Conservation (phyloP, 2,329 filamentous ascomycete species). For the Metarhizium guizhouense region DNA sequence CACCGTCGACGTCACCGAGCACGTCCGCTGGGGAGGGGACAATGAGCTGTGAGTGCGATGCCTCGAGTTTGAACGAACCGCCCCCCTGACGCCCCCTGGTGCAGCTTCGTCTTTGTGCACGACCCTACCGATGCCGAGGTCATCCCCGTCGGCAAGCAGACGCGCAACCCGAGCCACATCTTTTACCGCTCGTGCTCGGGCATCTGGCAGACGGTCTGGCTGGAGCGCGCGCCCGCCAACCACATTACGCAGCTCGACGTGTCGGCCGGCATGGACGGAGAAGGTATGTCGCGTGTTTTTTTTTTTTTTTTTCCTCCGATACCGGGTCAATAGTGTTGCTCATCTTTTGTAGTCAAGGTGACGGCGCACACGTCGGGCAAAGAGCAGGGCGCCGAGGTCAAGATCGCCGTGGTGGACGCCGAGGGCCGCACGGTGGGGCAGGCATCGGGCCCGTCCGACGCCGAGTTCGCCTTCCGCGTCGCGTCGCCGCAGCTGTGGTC, state of each 20-base stretch:
- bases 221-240: constrained; percentile 50
- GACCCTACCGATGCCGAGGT: constrained; percentile 56
- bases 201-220: constrained; percentile 68
- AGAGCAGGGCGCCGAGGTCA: constrained; percentile 24
- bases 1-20: constrained; percentile 46
- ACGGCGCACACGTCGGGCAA: constrained; percentile 39
- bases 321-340: too few relatives aligned
- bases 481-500: constrained; percentile 53
- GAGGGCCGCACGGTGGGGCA: constrained; percentile 33
- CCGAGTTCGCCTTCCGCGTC: constrained; percentile 46
- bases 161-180: constrained; percentile 47
- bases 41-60: constrained; percentile 44
- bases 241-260: constrained; percentile 52
- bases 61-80: too few relatives aligned
- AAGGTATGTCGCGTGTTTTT: constrained; percentile 24
- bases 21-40: constrained; percentile 27
- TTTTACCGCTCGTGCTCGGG: constrained; percentile 66
- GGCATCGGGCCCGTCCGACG: constrained; percentile 34
- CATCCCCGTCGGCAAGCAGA: constrained; percentile 60
- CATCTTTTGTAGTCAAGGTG: too few relatives aligned
- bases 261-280: constrained; percentile 45
- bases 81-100: too few relatives aligned
- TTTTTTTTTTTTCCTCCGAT: constrained; percentile 24
- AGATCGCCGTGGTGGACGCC: constrained; percentile 25
- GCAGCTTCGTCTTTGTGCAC: constrained; percentile 53